phyloP scores from a whole-genome alignment of 805 yeast species.

The Candida wancherniae region DNA sequence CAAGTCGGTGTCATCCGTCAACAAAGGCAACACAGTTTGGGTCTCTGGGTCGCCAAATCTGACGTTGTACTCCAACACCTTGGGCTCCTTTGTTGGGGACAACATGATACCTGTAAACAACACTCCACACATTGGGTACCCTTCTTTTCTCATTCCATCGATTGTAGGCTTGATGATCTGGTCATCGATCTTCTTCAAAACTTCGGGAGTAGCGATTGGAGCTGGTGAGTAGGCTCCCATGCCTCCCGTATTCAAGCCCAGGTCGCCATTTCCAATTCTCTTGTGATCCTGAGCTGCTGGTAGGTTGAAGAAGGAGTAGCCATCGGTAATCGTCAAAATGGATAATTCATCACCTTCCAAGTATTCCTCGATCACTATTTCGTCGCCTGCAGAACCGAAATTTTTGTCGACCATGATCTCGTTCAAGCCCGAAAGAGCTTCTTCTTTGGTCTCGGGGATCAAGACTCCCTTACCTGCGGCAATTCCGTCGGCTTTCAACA shows the following conservation, averaged over 20 bases:
- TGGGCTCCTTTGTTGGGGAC: constrained; percentile 75
- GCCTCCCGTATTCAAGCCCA: constrained; percentile 97
- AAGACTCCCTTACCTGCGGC: constrained; percentile 99
- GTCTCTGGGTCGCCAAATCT: constrained; percentile 99
- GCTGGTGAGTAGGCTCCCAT: constrained; percentile 99
- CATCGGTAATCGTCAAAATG: constrained; percentile 87
- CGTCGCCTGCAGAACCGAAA: constrained; percentile 91
- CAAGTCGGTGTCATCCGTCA: constrained; percentile 80
- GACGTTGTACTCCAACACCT: constrained; percentile 93
- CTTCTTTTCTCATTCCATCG: constrained; percentile 94
- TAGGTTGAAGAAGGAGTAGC: constrained; percentile 81
- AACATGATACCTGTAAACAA: constrained; percentile 94
- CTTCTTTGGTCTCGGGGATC: constrained; percentile 79
- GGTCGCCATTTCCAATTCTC: constrained; percentile 88
- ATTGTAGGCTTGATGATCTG: constrained; percentile 86
- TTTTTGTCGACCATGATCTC: constrained; percentile 86
- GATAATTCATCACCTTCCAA: constrained; percentile 96
- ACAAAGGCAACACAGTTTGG: constrained; percentile 87
- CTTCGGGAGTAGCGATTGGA: constrained; percentile 79
- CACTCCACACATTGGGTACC: constrained; percentile 92
- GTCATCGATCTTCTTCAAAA: constrained; percentile 65
- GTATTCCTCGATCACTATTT: constrained; percentile 90
- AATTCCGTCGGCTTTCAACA: constrained; percentile 94
- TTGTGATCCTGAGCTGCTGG: constrained; percentile 99
- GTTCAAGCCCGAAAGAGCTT: constrained; percentile 78